These are phyloP conservation scores for Phaeolepiota aurea DNA, from an alignment of 768 basidiomycete species.

Conservation along the genomic window DNA sequence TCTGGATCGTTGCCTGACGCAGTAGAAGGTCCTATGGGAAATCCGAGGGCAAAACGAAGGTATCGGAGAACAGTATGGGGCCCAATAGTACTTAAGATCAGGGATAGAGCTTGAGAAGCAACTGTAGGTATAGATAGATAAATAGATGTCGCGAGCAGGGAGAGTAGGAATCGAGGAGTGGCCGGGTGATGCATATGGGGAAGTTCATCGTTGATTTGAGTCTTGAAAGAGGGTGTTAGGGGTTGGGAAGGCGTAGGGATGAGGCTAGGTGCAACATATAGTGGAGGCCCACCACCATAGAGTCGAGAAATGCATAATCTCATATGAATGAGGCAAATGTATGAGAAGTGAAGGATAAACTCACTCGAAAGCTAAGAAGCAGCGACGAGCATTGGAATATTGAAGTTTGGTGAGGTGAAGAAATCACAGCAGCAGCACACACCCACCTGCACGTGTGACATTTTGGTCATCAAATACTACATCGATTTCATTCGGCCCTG, in stretches of 20 bases:
- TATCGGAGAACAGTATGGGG: conserved; percentile 73
- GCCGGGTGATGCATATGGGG: conserved; percentile 55
- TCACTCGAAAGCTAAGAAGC: conserved; percentile 74
- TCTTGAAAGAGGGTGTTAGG: conserved; percentile 61
- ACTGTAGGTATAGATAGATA: conserved; percentile 79
- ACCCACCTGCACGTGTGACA: conserved; percentile 78
- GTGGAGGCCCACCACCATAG: conserved; percentile 77
- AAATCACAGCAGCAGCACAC: conserved; percentile 2
- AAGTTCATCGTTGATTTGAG: conserved; percentile 26
- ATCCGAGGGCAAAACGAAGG: conserved; percentile 76
- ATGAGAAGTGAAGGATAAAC: conserved; percentile 19
- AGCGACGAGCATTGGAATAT: conserved; percentile 9
- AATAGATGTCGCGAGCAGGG: conserved; percentile 78
- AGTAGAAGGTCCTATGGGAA: conserved; percentile 38
- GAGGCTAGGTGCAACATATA: conserved; percentile 57
- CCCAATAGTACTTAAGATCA: conserved; percentile 66
- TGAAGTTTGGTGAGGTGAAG: neutral
- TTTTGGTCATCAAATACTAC: conserved; percentile 78
- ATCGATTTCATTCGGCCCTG: conserved; percentile 47
- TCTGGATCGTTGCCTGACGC: conserved; percentile 32
- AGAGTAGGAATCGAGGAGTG: conserved; percentile 74
- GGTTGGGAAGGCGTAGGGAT: conserved; percentile 62
- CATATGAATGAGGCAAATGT: conserved; percentile 5
- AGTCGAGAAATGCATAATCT: conserved; percentile 83
- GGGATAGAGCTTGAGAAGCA: conserved; percentile 64